Evolutionary conservation across 108 stramenopile species (phyloP).

Genomic region (Nitzschia inconspicua): DNA sequence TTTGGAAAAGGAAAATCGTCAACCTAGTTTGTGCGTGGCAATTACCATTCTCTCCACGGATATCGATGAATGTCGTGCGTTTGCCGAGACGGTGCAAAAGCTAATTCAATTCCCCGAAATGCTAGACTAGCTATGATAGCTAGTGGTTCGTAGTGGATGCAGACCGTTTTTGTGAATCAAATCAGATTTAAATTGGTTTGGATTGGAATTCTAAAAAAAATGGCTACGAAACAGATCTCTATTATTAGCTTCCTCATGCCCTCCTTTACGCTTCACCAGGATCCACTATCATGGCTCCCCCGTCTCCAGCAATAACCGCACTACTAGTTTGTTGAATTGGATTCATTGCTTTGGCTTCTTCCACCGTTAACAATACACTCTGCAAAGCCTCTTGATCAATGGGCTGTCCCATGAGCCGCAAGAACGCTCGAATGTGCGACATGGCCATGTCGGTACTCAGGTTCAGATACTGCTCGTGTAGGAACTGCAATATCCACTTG

Average conservation of each 20-base stretch:
- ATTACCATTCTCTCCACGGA: conserved; percentile 24
- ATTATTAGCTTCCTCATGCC: too few species aligned
- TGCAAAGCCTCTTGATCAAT: conserved; percentile 85
- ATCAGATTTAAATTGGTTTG: too few species aligned
- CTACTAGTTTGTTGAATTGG: conserved; percentile 16
- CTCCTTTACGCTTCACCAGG: too few species aligned
- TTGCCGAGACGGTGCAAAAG: conserved; percentile 38
- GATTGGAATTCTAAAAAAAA: too few species aligned
- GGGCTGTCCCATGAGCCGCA: conserved; percentile 96
- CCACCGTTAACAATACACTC: conserved; percentile 77
- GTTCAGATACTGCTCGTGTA: conserved; percentile 86
- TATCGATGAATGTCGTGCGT: conserved; percentile 27
- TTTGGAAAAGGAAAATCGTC: background rate
- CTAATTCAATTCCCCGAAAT: too few species aligned
- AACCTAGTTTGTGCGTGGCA: conserved; percentile 4
- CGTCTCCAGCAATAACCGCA: conserved; percentile 30
- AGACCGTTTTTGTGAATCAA: too few species aligned
- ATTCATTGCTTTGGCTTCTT: conserved; percentile 72
- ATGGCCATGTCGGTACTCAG: conserved; percentile 91
- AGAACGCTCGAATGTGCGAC: conserved; percentile 69
- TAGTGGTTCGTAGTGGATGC: too few species aligned
- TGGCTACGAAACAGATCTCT: too few species aligned
- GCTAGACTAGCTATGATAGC: too few species aligned
- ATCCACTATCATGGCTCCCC: conserved; percentile 46
- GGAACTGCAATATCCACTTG: conserved; percentile 95